Conservation (phyloP, 179 eudicot genomes). For the Silene noctiflora region DNA sequence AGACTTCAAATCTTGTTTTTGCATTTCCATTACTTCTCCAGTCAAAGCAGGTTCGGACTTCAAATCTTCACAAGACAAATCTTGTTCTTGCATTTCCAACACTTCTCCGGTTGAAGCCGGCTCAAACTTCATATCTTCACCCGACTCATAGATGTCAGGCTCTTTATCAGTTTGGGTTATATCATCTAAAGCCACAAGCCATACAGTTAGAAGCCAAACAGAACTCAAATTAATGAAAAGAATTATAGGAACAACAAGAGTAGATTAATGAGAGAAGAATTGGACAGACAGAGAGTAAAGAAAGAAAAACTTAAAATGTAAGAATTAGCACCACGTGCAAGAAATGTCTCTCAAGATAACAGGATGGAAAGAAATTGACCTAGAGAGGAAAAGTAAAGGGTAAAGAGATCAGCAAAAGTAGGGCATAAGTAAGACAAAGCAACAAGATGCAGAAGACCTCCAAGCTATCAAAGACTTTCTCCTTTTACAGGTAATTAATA, state of each 20-base stretch:
- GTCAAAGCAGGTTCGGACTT: not conserved
- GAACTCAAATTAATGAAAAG: not conserved
- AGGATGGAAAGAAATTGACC: not conserved
- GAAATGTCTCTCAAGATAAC: not conserved
- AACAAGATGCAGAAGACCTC: too few relatives aligned
- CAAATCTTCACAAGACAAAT: not conserved
- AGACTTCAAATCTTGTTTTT: conserved; percentile 9
- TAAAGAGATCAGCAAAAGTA: not conserved
- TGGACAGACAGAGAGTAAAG: not conserved
- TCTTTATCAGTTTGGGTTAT: conserved; percentile 49
- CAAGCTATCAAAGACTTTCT: too few relatives aligned
- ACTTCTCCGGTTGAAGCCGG: conserved; percentile 19
- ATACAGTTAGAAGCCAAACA: conserved; percentile 8
- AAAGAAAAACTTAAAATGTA: not conserved
- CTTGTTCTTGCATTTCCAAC: conserved; percentile 30
- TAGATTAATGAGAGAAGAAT: not conserved
- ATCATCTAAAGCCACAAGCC: conserved; percentile 46
- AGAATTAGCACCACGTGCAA: not conserved
- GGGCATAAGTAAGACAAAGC: not conserved
- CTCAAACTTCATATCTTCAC: conserved; percentile 6
- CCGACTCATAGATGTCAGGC: conserved; percentile 6
- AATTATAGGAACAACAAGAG: not conserved
- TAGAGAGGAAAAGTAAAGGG: not conserved
- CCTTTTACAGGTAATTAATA: too few relatives aligned
- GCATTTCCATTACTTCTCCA: not conserved